Evolutionary conservation across 495 filamentous ascomycete genomes (phyloP).

Genomic region (Hyaloscypha variabilis): DNA sequence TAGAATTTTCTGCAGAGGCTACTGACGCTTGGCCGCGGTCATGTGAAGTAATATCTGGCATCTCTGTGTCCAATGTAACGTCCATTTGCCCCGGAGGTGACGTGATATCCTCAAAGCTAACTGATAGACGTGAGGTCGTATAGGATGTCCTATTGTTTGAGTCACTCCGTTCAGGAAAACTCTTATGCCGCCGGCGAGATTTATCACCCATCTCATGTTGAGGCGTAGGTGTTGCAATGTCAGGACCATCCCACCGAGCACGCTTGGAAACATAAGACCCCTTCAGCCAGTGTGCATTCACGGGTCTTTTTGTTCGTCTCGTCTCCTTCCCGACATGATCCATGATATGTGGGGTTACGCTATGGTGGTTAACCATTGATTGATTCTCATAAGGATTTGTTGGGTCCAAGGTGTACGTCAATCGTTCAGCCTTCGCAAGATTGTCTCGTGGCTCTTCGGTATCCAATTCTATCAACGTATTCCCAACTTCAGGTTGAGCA

Average conservation of each 20-base stretch:
- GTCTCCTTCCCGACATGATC: not conserved
- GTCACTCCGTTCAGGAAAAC: not conserved
- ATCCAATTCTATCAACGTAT: not conserved
- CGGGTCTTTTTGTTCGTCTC: constrained; percentile 20
- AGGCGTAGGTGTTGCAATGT: constrained; percentile 26
- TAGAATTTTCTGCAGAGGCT: not conserved
- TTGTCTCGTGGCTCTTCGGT: not conserved
- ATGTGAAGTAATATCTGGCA: not conserved
- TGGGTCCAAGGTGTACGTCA: not conserved
- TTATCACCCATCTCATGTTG: constrained; percentile 2
- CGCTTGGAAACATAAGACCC: constrained; percentile 30
- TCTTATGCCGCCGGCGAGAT: not conserved
- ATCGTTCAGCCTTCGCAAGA: not conserved
- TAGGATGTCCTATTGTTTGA: not conserved
- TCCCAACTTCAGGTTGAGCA: not conserved
- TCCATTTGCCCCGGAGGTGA: not conserved
- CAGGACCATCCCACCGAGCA: constrained; percentile 26
- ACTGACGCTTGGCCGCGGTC: not conserved
- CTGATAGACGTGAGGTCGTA: not conserved
- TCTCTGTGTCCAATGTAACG: not conserved
- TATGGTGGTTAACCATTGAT: constrained; percentile 7
- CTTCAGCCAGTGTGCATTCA: constrained; percentile 28
- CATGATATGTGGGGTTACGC: not conserved
- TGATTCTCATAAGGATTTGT: not conserved
- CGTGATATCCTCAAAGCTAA: not conserved